phyloP scores from a whole-genome alignment of 352 stramenopile species.

The Globisporangium rhizosaccharum region DNA sequence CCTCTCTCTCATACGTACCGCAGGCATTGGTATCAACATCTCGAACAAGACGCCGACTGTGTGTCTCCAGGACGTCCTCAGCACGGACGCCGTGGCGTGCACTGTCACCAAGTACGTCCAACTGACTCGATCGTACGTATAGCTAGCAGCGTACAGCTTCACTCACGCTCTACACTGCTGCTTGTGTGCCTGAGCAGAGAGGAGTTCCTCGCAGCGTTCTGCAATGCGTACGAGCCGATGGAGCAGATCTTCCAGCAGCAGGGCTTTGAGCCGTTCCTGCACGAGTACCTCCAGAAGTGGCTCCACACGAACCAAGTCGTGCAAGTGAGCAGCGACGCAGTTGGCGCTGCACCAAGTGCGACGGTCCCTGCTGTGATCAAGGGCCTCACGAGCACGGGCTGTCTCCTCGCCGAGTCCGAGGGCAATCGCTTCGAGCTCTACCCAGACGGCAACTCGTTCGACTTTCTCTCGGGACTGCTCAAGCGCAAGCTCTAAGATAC shows the following conservation, averaged over 20 bases:
- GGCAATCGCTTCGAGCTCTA: conserved; percentile 80
- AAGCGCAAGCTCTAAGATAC: conserved; percentile 69
- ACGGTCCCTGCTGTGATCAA: conserved; percentile 64
- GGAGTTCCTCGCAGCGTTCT: conserved; percentile 83
- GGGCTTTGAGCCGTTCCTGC: conserved; percentile 83
- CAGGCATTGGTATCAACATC: conserved; percentile 88
- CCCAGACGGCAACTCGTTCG: conserved; percentile 87
- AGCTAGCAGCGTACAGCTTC: neutral
- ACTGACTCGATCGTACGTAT: neutral
- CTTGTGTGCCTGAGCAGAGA: conserved; percentile 33
- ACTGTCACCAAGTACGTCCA: conserved; percentile 70
- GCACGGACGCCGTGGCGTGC: conserved; percentile 45
- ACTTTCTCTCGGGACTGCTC: conserved; percentile 82
- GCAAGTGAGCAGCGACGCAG: conserved; percentile 47
- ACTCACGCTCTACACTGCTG: neutral
- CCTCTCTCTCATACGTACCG: neutral
- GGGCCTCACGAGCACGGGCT: conserved; percentile 71
- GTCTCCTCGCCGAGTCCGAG: conserved; percentile 63
- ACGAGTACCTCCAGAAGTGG: conserved; percentile 79
- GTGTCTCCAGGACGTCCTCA: conserved; percentile 81
- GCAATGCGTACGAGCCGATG: conserved; percentile 86
- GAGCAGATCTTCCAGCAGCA: conserved; percentile 72
- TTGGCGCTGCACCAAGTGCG: conserved; percentile 18
- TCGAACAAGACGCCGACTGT: conserved; percentile 83
- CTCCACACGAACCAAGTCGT: conserved; percentile 83